Percentiles rank a stretch among this genome's conserved stretches.
Evolutionary conservation across 805 yeast genomes (phyloP).

Genomic region (Sporopachydermia quercuum): DNA sequence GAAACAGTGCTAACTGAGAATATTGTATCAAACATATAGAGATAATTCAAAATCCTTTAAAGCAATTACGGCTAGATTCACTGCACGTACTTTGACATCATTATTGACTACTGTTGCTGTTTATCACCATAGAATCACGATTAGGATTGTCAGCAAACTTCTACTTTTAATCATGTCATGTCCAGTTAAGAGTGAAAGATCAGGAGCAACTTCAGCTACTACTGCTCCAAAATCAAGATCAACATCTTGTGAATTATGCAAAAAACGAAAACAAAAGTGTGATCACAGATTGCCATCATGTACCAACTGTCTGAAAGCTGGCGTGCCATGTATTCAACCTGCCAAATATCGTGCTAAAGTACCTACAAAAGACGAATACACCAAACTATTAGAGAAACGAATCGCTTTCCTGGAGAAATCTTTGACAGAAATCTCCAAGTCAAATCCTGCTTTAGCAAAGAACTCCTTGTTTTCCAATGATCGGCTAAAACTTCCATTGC

Average conservation of each 20-base stretch:
- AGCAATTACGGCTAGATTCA: too few species aligned
- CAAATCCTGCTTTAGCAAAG: constrained; percentile 15
- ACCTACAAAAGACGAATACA: constrained; percentile 40
- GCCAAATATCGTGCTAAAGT: constrained; percentile 34
- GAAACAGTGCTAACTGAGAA: too few species aligned
- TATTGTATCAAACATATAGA: too few species aligned
- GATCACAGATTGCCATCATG: constrained; percentile 52
- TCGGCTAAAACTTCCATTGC: constrained; percentile 20
- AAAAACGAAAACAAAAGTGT: constrained; percentile 22
- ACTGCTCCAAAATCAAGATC: neutral
- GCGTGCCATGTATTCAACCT: constrained; percentile 48
- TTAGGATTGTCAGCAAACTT: too few species aligned
- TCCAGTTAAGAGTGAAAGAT: too few species aligned
- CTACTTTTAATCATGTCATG: too few species aligned
- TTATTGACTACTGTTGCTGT: too few species aligned
- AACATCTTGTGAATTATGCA: neutral
- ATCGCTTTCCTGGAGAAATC: constrained; percentile 34
- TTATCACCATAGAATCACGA: too few species aligned
- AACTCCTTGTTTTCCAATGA: constrained; percentile 22
- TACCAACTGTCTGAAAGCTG: constrained; percentile 51
- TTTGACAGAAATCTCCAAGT: constrained; percentile 10
- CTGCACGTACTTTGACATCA: too few species aligned
- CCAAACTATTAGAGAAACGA: constrained; percentile 38
- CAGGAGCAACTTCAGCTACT: neutral
- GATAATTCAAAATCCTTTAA: too few species aligned